These are phyloP conservation scores for Melampsora larici-populina DNA, from an alignment of 1,284 basidiomycete species.

Conservation along the genomic window DNA sequence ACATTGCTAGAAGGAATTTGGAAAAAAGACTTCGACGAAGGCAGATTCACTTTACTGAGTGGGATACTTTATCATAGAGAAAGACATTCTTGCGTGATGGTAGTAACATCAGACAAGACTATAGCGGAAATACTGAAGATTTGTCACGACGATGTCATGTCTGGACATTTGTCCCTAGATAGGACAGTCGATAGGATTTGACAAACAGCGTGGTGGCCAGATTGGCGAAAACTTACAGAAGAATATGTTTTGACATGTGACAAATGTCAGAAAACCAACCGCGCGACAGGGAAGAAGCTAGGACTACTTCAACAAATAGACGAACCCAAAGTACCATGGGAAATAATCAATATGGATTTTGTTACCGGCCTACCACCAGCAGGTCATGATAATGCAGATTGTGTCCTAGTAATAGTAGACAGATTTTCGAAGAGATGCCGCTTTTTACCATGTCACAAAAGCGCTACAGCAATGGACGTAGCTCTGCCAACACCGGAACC, in stretches of 20 bases:
- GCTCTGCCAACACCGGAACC: too few relatives aligned
- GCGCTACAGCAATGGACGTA: neutral
- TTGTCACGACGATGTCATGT: conserved; percentile 3
- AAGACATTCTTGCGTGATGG: neutral
- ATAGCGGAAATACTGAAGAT: neutral
- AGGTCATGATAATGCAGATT: neutral
- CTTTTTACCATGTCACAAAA: neutral
- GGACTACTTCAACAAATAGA: neutral
- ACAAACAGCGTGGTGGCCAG: conserved; percentile 5
- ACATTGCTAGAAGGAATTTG: neutral
- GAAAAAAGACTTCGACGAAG: neutral
- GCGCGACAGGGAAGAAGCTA: neutral
- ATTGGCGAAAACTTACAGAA: neutral
- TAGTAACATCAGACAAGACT: neutral
- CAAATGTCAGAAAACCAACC: neutral
- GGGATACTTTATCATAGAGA: neutral
- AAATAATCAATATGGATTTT: too few relatives aligned
- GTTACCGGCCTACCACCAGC: too few relatives aligned
- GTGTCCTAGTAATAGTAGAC: neutral
- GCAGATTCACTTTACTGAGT: neutral
- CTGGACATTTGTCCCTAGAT: conserved; percentile 4
- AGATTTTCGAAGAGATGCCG: neutral
- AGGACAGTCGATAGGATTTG: neutral
- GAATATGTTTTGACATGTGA: neutral
- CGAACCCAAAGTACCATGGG: too few relatives aligned